phyloP scores from a whole-genome alignment of 2,329 filamentous ascomycete species.

The Aspergillus thermomutatus region DNA sequence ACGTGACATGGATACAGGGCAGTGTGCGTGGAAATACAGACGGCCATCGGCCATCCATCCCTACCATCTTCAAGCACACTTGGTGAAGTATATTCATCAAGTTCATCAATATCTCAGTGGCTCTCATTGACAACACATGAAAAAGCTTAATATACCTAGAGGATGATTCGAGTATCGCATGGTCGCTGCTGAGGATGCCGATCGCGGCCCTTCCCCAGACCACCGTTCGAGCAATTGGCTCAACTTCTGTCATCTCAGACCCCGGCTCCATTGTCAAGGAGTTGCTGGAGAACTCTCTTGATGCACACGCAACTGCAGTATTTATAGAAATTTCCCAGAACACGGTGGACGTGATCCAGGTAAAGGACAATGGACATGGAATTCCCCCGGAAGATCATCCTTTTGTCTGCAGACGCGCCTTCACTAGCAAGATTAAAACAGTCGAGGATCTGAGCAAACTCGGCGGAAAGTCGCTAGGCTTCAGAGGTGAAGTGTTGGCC shows the following conservation, averaged over 20 bases:
- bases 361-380: constrained; percentile 63
- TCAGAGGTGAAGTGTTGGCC: constrained; percentile 63
- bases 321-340: constrained; percentile 58
- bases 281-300: constrained; percentile 65
- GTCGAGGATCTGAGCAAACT: constrained; percentile 54
- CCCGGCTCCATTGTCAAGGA: constrained; percentile 60
- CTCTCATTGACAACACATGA: background rate
- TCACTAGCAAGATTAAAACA: constrained; percentile 62
- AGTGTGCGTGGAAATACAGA: constrained; percentile 16
- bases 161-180: background rate
- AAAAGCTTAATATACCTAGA: constrained; percentile 2
- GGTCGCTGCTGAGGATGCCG: constrained; percentile 35
- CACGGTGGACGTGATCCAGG: constrained; percentile 59
- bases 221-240: constrained; percentile 52
- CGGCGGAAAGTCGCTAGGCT: constrained; percentile 58
- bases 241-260: constrained; percentile 56
- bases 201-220: constrained; percentile 43
- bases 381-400: constrained; percentile 55
- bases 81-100: background rate
- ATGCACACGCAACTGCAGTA: constrained; percentile 58
- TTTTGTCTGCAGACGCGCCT: constrained; percentile 55
- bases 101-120: background rate
- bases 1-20: constrained; percentile 8
- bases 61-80: background rate
- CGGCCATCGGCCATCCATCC: background rate